phyloP scores from a whole-genome alignment of 78 protist species.

The Dictyostelium capitatum region DNA sequence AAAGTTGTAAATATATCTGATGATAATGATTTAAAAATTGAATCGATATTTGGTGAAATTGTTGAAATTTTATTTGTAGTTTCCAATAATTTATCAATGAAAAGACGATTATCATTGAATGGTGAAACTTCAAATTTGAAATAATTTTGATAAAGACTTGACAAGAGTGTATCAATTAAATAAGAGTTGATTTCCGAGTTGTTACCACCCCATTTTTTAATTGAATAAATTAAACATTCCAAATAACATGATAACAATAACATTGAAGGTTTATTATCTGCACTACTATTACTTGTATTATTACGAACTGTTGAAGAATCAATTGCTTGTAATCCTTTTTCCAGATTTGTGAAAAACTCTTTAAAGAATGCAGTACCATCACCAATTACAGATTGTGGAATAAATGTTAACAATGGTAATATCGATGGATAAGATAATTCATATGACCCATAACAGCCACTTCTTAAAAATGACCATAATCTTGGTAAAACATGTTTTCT shows the following conservation, averaged over 20 bases:
- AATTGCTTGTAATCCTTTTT: constrained; percentile 35
- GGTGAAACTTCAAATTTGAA: not conserved
- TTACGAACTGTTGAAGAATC: constrained; percentile 1
- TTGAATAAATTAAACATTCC: constrained; percentile 47
- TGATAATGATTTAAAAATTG: too few relatives aligned
- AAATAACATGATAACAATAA: constrained; percentile 21
- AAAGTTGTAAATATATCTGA: not conserved
- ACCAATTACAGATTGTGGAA: constrained; percentile 55
- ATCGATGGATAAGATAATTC: constrained; percentile 59
- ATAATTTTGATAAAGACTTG: not conserved
- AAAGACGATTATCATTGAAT: not conserved
- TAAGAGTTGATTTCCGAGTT: not conserved
- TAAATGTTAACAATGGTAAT: constrained; percentile 48
- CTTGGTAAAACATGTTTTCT: constrained; percentile 72
- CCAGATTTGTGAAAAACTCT: constrained; percentile 39
- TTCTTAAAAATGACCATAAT: constrained; percentile 66
- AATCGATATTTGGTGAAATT: not conserved
- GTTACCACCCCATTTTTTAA: constrained; percentile 21
- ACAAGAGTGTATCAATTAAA: not conserved
- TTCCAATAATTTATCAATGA: not conserved
- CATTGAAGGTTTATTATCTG: constrained; percentile 13
- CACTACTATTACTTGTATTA: not conserved
- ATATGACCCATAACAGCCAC: constrained; percentile 42
- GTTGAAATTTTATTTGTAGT: not conserved
- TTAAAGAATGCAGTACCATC: constrained; percentile 26